Base-by-base conservation (phyloP, 1,284 basidiomycete genomes). In the Moesziomyces sp. region DNA sequence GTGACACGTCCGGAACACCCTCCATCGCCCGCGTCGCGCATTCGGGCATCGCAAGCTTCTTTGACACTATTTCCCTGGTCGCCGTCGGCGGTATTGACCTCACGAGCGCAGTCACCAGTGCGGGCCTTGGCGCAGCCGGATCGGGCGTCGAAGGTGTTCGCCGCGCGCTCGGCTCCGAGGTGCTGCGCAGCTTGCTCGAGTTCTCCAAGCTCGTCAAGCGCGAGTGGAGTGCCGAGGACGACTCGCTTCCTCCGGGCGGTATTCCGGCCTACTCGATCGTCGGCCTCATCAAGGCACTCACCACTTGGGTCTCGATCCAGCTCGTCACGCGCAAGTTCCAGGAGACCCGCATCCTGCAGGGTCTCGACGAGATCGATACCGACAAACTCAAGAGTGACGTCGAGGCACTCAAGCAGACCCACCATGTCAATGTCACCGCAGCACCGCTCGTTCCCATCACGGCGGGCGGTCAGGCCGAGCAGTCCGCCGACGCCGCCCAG, bases 41-140 rank as follows among this genome's bases (percentile, higher is more conserved):
- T 28, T 59, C 70, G 6, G 58, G 71, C n/a, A 79, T 81, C 13
- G 79, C 76, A 1, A 68, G 61, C 30, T 64, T 81, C 52, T 81
- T 80, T 48, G 78, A 81, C 46, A 56, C 72, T 13, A 75, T 81
- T 46, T 71, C 59, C 9, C 58, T 72, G 1, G 63, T 81, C 19
- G 79, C 79, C 23, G 60, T 78, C 1, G 79, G 79, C 14, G 76
- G 76, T 11, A 78, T 81, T 55, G 76, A 81, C 24, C 30, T 81
- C 33, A 77, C 76, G 26, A 68, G 67, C n/a, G 77, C 76, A 7
- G 58, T 81, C 18, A 79, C 78, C 9, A 72, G 69, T 33, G 76
- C 74, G 1, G 56, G 77, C 26, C 67, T 81, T 21, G 75, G 76
- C 24, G 80, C 80, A 10, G 77, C 76, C 7, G 60, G 67, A 2